A percentile compares a stretch with the other conserved stretches of the same genome.
Conservation (phyloP, 2,329 filamentous ascomycete species). For the Fusarium sp. region DNA sequence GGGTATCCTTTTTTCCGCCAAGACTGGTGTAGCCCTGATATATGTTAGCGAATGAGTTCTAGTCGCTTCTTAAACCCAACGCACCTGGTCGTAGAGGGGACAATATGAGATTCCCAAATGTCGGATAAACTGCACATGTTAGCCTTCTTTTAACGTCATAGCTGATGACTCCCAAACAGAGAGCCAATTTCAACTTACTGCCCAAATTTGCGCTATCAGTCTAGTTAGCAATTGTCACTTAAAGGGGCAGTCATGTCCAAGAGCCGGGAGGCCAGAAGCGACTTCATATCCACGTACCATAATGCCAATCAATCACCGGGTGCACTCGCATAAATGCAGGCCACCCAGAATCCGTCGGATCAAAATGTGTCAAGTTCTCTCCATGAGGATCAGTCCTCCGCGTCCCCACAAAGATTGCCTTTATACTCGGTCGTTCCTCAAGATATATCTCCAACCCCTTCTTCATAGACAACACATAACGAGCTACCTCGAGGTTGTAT, state of each 20-base stretch:
- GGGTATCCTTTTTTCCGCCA: conserved; percentile 90
- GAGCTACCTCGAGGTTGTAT: conserved; percentile 82
- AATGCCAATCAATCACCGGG: conserved; percentile 98
- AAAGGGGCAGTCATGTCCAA: neutral
- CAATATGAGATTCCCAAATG: conserved; percentile 87
- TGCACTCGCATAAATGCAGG: conserved; percentile 93
- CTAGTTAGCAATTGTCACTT: conserved; percentile 3
- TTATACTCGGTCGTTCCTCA: conserved; percentile 70
- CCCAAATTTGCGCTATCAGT: conserved; percentile 82
- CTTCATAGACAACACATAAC: conserved; percentile 84
- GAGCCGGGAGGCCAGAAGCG: neutral
- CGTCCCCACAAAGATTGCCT: conserved; percentile 72
- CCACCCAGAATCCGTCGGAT: conserved; percentile 90
- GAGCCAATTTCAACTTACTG: conserved; percentile 67
- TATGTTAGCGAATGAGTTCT: no score
- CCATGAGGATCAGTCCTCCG: conserved; percentile 94
- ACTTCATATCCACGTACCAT: conserved; percentile 24
- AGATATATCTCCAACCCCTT: conserved; percentile 84
- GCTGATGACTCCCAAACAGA: neutral
- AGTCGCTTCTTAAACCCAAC: neutral
- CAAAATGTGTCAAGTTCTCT: conserved; percentile 81
- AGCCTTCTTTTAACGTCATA: conserved; percentile 2
- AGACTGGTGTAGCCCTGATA: conserved; percentile 83
- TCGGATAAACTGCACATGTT: conserved; percentile 74
- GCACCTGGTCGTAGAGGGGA: conserved; percentile 77